These are phyloP conservation scores for Coniochaeta sp. DNA, from an alignment of 2,329 filamentous ascomycete species.

Conservation along the genomic window DNA sequence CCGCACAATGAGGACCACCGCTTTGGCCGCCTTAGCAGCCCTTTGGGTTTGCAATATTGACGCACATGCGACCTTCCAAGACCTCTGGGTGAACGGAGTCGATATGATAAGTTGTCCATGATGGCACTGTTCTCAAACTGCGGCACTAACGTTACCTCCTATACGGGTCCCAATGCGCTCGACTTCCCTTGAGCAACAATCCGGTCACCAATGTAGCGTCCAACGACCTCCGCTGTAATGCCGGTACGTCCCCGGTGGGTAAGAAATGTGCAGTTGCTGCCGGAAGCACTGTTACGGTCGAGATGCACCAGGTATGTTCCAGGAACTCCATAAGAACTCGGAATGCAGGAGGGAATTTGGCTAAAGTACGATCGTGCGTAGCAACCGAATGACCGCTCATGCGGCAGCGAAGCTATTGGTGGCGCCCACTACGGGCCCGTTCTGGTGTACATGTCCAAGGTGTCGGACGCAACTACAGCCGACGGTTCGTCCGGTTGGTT, in stretches of 20 bases:
- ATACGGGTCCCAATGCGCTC: background rate
- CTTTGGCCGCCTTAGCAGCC: slow-evolving; percentile 21
- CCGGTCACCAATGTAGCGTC: background rate
- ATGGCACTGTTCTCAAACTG: background rate
- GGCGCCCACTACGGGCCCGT: slow-evolving; percentile 45
- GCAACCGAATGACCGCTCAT: slow-evolving; percentile 32
- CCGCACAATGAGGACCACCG: slow-evolving; percentile 26
- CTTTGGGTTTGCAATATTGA: slow-evolving; percentile 28
- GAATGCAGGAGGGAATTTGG: too few relatives aligned
- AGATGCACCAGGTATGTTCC: slow-evolving; percentile 44
- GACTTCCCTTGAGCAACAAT: background rate
- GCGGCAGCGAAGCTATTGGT: slow-evolving; percentile 40
- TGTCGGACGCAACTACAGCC: slow-evolving; percentile 35
- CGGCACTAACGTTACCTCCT: background rate
- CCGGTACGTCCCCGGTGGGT: background rate
- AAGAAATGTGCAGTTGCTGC: slow-evolving; percentile 35
- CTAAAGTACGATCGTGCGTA: slow-evolving; percentile 12
- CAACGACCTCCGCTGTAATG: background rate
- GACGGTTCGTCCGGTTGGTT: slow-evolving; percentile 38
- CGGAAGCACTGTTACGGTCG: slow-evolving; percentile 42
- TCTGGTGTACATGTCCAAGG: slow-evolving; percentile 39
- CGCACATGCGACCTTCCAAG: slow-evolving; percentile 45
- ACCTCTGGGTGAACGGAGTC: slow-evolving; percentile 38
- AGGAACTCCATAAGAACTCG: background rate
- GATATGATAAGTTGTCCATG: slow-evolving; percentile 15